Evolutionary conservation across 2,329 filamentous ascomycete species (phyloP), one percentile per base, ranked within the genome.

Genomic region (Tolypocladium album): DNA sequence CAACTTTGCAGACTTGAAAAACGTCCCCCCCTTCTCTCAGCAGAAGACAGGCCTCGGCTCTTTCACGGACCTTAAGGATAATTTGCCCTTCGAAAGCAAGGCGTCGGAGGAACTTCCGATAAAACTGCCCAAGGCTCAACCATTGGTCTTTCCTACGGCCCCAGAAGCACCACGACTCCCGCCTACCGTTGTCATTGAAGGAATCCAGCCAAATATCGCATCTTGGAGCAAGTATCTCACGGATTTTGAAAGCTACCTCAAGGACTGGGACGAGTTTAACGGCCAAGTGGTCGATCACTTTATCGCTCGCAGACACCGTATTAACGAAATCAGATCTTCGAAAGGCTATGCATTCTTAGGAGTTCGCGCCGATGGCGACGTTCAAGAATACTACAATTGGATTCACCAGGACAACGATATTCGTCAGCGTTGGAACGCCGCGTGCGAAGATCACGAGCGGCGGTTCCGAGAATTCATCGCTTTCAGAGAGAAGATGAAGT

Each of bases 361-460:
- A 38, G 66, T 71, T 11, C 69, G 70, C 1, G 70, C 78, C 31
- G 74, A 80, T 45, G 63, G 65, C 1, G 84, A 82, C 0, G 77
- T 86, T 31, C 69, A 76, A 20, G 79, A 82, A 59, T 91, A 91
- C 68, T 70, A 84, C 61, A 74, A 74, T 43, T 83, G 82, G 69
- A 72, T 88, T 59, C 80, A 82, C 64, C 83, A 89, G 70, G 88
- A 92, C 67, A 80, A 84, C 63, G 75, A 77, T 56, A 82, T 89
- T 6, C 77, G 85, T 60, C 77, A 78, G 66, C 79, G 81, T 60
- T 90, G 88, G 86, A 73, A 74, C 38, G 70, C 79, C 11, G 83
- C 83, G 9, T 83, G 81, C 62, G 80, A 83, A 52, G 79, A 79
- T 61, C 88, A 92, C 67, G 79, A 82, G 60, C 71, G 77, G 60